These are phyloP conservation scores for Penicillium coprophilum DNA, from an alignment of 495 filamentous ascomycete species.

Conservation along the genomic window DNA sequence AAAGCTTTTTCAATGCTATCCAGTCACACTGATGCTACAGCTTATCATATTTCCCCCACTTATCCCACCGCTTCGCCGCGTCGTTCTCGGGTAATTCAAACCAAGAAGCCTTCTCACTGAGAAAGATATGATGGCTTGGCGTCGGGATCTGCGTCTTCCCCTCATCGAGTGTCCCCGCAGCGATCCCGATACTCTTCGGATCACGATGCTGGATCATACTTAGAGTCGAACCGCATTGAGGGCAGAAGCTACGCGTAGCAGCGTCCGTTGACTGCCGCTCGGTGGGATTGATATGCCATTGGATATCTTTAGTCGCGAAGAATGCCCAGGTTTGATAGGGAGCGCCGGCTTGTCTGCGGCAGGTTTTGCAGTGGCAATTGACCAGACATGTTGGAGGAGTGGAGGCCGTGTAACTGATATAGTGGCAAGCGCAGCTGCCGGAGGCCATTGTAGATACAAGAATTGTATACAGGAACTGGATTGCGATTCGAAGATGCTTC, in stretches of 20 bases:
- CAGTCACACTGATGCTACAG: background rate
- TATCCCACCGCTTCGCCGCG: slow-evolving; percentile 20
- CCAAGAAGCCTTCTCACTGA: slow-evolving; percentile 32
- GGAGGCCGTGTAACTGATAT: slow-evolving; percentile 24
- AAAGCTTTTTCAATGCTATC: background rate
- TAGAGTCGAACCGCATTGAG: slow-evolving; percentile 30
- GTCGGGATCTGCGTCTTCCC: slow-evolving; percentile 12
- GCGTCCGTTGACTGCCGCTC: slow-evolving; percentile 20
- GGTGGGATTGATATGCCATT: slow-evolving; percentile 25
- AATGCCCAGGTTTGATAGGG: slow-evolving; percentile 30
- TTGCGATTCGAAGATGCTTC: background rate
- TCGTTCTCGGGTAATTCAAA: slow-evolving; percentile 26
- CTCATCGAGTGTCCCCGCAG: slow-evolving; percentile 33
- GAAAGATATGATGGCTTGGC: slow-evolving; percentile 29
- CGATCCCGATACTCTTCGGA: slow-evolving; percentile 16
- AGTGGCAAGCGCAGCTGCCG: slow-evolving; percentile 33
- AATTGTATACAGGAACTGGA: background rate
- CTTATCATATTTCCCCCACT: background rate
- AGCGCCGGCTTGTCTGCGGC: slow-evolving; percentile 33
- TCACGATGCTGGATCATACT: slow-evolving; percentile 26
- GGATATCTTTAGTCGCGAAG: slow-evolving; percentile 20
- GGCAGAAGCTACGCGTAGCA: slow-evolving; percentile 32
- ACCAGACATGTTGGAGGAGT: slow-evolving; percentile 19
- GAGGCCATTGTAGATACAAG: slow-evolving; percentile 13
- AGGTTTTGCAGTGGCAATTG: slow-evolving; percentile 33